Conservation (phyloP, 164 flowering plant genomes). For the Annona squamosa region DNA sequence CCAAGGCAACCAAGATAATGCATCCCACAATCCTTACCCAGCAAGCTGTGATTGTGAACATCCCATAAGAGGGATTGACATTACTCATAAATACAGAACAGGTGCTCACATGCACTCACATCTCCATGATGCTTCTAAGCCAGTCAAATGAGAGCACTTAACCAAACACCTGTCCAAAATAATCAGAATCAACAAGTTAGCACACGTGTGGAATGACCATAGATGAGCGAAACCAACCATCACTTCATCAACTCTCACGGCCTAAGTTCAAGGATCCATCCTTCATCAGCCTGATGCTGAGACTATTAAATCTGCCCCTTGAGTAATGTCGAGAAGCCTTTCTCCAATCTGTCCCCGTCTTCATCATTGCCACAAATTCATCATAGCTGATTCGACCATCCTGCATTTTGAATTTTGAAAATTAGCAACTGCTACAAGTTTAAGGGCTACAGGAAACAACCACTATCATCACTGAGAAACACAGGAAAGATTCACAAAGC, state of each 20-base stretch:
- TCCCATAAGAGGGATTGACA: not conserved
- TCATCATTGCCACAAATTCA: constrained; percentile 94
- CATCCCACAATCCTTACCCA: not conserved
- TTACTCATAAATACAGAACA: not conserved
- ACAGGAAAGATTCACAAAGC: not conserved
- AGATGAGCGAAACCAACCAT: constrained; percentile 7
- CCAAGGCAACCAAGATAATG: constrained; percentile 1
- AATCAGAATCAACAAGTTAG: constrained; percentile 20
- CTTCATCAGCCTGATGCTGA: constrained; percentile 80
- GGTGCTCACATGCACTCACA: not conserved
- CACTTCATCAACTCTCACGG: constrained; percentile 19
- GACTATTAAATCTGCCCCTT: constrained; percentile 85
- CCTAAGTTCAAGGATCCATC: constrained; percentile 83
- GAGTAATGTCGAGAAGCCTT: constrained; percentile 95
- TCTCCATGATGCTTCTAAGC: constrained; percentile 16
- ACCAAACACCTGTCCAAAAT: constrained; percentile 12
- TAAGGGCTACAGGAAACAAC: not conserved
- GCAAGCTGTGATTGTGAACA: not conserved
- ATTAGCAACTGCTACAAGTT: not conserved
- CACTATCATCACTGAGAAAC: not conserved
- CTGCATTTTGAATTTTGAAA: constrained; percentile 26
- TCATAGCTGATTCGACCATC: constrained; percentile 87
- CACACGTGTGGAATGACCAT: not conserved
- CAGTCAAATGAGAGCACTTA: constrained; percentile 12
- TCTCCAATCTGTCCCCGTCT: constrained; percentile 97